phyloP scores from a whole-genome alignment of 2,329 filamentous ascomycete species.

The Cercospora janseana region DNA sequence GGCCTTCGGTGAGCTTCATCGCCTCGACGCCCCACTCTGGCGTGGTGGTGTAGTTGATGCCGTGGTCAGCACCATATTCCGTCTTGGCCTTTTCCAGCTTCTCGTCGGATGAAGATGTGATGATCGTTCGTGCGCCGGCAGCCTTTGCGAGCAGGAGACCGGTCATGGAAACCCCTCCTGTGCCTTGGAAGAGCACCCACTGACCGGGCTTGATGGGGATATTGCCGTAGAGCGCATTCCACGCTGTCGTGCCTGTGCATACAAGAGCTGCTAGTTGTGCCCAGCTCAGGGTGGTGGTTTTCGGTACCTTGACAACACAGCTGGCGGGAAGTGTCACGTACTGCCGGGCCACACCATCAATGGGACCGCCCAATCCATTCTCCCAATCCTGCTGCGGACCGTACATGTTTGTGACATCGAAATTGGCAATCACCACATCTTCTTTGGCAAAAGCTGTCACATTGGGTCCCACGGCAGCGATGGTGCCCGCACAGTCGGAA shows the following conservation, averaged over 20 bases:
- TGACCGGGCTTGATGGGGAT: conserved; percentile 27
- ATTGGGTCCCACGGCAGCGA: conserved; percentile 50
- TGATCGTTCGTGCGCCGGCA: conserved; percentile 47
- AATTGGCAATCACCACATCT: conserved; percentile 59
- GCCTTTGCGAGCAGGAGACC: conserved; percentile 32
- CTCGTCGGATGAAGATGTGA: conserved; percentile 57
- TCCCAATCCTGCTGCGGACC: conserved; percentile 48
- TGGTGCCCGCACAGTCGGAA: conserved; percentile 66
- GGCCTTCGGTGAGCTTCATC: conserved; percentile 43
- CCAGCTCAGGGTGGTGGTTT: conserved; percentile 24
- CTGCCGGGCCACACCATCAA: conserved; percentile 56
- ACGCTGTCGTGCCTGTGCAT: conserved; percentile 28
- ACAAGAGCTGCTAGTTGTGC: conserved; percentile 26
- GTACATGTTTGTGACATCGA: conserved; percentile 38
- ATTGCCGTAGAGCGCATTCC: conserved; percentile 30
- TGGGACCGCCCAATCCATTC: conserved; percentile 57
- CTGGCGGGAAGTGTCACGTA: conserved; percentile 58
- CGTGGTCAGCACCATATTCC: conserved; percentile 55
- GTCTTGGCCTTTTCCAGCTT: conserved; percentile 54
- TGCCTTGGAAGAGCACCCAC: conserved; percentile 35
- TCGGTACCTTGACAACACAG: conserved; percentile 55
- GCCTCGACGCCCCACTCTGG: conserved; percentile 59
- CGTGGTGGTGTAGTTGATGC: conserved; percentile 60
- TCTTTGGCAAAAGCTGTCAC: conserved; percentile 43
- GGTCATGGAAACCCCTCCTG: conserved; percentile 45